Conservation (phyloP, 2,329 filamentous ascomycete genomes). For the Penicillium oxalicum region DNA sequence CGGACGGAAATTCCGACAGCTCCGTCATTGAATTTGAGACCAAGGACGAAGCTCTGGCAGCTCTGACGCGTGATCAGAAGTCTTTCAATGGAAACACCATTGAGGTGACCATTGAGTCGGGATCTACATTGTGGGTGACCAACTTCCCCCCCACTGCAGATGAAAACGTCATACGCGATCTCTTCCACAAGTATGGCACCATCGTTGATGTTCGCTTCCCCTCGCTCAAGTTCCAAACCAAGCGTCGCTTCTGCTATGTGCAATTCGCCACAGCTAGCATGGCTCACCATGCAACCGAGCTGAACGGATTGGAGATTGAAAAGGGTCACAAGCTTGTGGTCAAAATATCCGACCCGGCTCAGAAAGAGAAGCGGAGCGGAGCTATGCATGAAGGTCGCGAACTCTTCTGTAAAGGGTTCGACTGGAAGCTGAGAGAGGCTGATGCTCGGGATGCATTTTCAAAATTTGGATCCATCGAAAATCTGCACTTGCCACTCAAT, state of each 20-base stretch:
- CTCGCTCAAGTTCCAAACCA: slow-evolving; percentile 80
- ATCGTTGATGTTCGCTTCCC: slow-evolving; percentile 84
- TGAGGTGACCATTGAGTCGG: slow-evolving; percentile 65
- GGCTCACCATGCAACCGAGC: slow-evolving; percentile 63
- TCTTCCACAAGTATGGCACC: slow-evolving; percentile 65
- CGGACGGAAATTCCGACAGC: slow-evolving; percentile 55
- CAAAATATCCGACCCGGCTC: slow-evolving; percentile 76
- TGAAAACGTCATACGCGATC: slow-evolving; percentile 48
- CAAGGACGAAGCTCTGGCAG: slow-evolving; percentile 72
- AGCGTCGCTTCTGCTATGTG: slow-evolving; percentile 90
- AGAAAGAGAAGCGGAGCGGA: slow-evolving; percentile 72
- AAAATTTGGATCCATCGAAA: slow-evolving; percentile 69
- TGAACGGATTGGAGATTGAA: slow-evolving; percentile 66
- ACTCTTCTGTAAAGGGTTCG: slow-evolving; percentile 68
- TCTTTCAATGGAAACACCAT: slow-evolving; percentile 68
- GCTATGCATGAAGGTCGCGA: slow-evolving; percentile 83
- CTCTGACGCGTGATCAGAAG: slow-evolving; percentile 75
- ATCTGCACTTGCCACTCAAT: slow-evolving; percentile 64
- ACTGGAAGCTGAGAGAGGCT: slow-evolving; percentile 56
- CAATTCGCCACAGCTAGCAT: slow-evolving; percentile 69
- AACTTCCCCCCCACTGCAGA: slow-evolving; percentile 66
- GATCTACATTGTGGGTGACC: slow-evolving; percentile 78
- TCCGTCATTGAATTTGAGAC: slow-evolving; percentile 82
- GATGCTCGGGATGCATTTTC: slow-evolving; percentile 67
- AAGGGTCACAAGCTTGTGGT: slow-evolving; percentile 63